Evolutionary conservation across 768 basidiomycete genomes (phyloP), one percentile per base, ranked within the genome.

Genomic region (Mycena rosella): DNA sequence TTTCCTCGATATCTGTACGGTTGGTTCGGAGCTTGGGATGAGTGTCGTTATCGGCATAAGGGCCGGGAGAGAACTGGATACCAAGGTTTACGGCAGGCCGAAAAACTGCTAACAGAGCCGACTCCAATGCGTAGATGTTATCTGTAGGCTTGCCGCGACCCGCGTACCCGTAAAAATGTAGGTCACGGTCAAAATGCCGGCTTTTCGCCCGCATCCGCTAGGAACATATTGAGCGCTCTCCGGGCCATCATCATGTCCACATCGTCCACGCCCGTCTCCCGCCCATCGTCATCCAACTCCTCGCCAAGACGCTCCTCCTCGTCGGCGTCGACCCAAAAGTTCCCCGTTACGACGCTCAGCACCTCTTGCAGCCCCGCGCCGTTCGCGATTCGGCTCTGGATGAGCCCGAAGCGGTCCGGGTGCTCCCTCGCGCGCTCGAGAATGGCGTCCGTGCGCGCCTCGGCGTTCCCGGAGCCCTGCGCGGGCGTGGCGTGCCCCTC

Each of bases 371-470:
- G 14, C 15, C 67, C 68, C 52, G 68, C 72, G 14, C 81, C 80
- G 53, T 76, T 77, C 27, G 73, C 73, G 30, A 83, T 74, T 67
- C 63, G 73, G 73, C 76, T 79, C 71, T 81, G 77, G 11, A 83
- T 73, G 17, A 81, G 73, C 24, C 76, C 73, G 57, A 73, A 77
- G 29, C 72, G 74, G 8, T 74, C 78, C n/a, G 77, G 78, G 70
- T 80, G 73, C n/a, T 75, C 68, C 45, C 74, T 68, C 26, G 76
- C 80, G 48, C 78, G 75, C 63, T 82, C 79, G 59, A 83, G 65
- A 4, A 81, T 65, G 24, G 76, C 77, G n/a, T 80, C 78, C 70
- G 79, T 80, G n/a, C 81, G 73, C 36, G 78, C 79, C 60, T 77
- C 76, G n/a, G 76, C 70, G 51, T 78, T 79, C 24, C 60, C 58